Conservation (phyloP, 805 yeast genomes). For the Barnettozyma wickerhamii region DNA sequence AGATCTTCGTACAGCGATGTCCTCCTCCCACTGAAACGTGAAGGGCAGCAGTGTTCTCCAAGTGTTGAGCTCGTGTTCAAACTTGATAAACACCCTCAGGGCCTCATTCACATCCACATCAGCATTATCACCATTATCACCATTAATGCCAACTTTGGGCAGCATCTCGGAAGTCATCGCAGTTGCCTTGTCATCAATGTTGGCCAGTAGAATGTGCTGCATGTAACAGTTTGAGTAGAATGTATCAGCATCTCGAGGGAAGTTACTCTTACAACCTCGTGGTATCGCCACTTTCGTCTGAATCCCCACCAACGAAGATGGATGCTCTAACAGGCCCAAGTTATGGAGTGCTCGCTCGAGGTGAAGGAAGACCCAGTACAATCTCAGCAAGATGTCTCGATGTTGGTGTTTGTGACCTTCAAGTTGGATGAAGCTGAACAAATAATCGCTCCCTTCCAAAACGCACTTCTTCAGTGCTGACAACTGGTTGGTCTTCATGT, state of each 20-base stretch:
- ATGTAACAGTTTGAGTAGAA: conserved; percentile 6
- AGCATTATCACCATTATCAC: background rate
- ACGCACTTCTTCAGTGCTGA: background rate
- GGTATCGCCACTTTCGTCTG: conserved; percentile 2
- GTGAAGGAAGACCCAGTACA: conserved; percentile 4
- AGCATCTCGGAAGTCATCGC: too few species aligned
- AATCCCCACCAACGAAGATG: conserved; percentile 1
- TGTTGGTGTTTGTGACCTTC: conserved; percentile 4
- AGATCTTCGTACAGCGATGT: conserved; percentile 4
- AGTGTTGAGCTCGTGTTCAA: conserved; percentile 5
- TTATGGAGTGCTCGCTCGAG: conserved; percentile 2
- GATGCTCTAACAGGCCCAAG: background rate
- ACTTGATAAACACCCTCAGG: conserved; percentile 2
- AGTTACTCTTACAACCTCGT: conserved; percentile 5
- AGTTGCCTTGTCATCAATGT: conserved; percentile 7
- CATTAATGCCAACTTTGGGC: too few species aligned
- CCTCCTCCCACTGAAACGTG: conserved; percentile 9
- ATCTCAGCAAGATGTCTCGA: conserved; percentile 5
- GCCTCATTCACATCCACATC: background rate
- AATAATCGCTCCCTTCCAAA: conserved; percentile 6
- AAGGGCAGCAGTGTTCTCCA: conserved; percentile 6
- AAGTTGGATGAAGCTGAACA: conserved; percentile 1
- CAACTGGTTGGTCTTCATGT: conserved; percentile 2
- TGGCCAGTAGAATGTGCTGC: conserved; percentile 5
- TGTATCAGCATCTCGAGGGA: conserved; percentile 5